These are phyloP conservation scores for Lichtheimia ornata DNA, from an alignment of 371 early-diverging fungal genomes.

Conservation along the genomic window DNA sequence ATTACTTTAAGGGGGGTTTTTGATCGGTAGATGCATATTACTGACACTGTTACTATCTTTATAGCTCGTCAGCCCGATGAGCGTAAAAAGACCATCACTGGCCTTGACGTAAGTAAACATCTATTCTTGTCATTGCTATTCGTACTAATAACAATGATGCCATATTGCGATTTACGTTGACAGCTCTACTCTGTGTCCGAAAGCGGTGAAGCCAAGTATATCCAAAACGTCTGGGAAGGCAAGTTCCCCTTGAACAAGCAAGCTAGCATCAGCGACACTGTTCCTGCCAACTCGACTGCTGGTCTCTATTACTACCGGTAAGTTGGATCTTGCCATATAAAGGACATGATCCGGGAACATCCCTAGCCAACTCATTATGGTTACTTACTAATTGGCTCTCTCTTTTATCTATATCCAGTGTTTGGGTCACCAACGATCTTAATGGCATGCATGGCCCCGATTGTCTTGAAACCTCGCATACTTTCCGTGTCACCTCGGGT, in stretches of 20 bases:
- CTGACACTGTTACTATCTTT: background rate
- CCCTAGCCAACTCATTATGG: background rate
- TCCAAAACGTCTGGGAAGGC: slow-evolving; percentile 48
- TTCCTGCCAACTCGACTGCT: slow-evolving; percentile 31
- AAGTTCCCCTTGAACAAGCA: slow-evolving; percentile 30
- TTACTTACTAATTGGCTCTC: background rate
- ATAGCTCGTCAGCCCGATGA: slow-evolving; percentile 20
- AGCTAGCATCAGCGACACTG: slow-evolving; percentile 32
- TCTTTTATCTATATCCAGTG: slow-evolving; percentile 20
- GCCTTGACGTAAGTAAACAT: slow-evolving; percentile 42
- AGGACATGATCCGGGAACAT: background rate
- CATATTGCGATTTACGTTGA: background rate
- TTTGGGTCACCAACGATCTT: slow-evolving; percentile 50
- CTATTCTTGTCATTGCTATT: background rate
- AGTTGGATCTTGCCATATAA: slow-evolving; percentile 12
- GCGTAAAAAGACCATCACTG: slow-evolving; percentile 39
- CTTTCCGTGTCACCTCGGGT: slow-evolving; percentile 61
- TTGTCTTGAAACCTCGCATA: slow-evolving; percentile 55
- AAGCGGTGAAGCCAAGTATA: slow-evolving; percentile 39
- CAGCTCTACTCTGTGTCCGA: slow-evolving; percentile 41
- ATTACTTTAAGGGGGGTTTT: background rate
- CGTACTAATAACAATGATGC: background rate
- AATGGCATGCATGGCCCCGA: slow-evolving; percentile 46
- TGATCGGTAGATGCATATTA: background rate
- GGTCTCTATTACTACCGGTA: slow-evolving; percentile 57